Evolutionary conservation across 768 basidiomycete genomes (phyloP), one percentile per base, ranked within the genome.

Genomic region (Trametes maxima): DNA sequence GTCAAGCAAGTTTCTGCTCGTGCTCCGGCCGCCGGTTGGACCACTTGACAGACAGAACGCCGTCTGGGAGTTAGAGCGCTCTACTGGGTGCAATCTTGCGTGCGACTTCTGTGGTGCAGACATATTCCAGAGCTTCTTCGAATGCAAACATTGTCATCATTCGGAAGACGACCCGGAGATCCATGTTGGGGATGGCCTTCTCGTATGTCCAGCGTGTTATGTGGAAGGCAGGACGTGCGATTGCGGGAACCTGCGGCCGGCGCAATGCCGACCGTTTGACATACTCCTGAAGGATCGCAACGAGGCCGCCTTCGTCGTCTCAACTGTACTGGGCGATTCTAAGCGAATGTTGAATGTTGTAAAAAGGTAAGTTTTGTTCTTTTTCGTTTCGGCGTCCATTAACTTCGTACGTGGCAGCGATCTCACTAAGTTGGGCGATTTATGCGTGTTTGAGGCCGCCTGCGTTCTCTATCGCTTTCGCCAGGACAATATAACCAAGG

Each of bases 101-200:
- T 94, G 92, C 68, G 91, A 94, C 69, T 93, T 91, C 69, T 94
- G 92, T 66, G 86, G 85, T 17, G 83, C 82, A 2, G 92, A 94
- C 67, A 82, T 94, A 60, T 94, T 93, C 65, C 86, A 91, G 64
- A 86, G 87, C 62, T 92, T 86, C 70, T 89, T 94, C 63, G 86
- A 89, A 69, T 94, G 92, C 68, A 68, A 70, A 1, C 59, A 65
- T 0, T 89, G 90, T 60, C 21, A 39, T 3, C 19, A 39, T 13
- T 25, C 35, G 2, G 47, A 21, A 49, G 56, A 21, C 36, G 47
- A 46, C 50, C 16, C 36, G 24, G 11, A 42, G 37, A 42, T n/a
- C 28, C 52, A 54, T 50, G n/a, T 60, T 33, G 81, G 80, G 1
- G 78, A 79, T 60, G 81, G 79, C 13, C 75, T 84, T 58, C 71